These are phyloP conservation scores for Aspergillus hortae DNA, from an alignment of 2,329 filamentous ascomycete species.

Conservation along the genomic window DNA sequence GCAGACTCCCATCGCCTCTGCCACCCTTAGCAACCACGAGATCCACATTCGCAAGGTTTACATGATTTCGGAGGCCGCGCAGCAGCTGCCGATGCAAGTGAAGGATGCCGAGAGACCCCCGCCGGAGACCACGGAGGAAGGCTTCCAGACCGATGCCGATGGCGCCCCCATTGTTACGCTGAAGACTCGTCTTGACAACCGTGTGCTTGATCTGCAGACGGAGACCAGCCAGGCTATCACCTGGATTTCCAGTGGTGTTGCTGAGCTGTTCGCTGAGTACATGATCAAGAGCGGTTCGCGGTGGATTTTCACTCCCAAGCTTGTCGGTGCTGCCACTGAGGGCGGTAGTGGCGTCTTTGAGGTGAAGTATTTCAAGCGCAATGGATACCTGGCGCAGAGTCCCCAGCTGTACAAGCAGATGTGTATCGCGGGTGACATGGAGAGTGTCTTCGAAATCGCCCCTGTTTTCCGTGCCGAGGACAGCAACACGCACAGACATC, in stretches of 20 bases:
- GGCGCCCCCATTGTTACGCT: conserved; percentile 70
- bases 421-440: conserved; percentile 62
- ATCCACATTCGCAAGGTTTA: conserved; percentile 85
- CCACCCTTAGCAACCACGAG: conserved; percentile 74
- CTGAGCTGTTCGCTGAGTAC: conserved; percentile 73
- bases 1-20: conserved; percentile 82
- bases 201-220: conserved; percentile 85
- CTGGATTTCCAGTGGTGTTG: conserved; percentile 62
- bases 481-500: conserved; percentile 63
- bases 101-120: conserved; percentile 51
- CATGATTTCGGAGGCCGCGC: conserved; percentile 63
- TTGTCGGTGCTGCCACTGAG: conserved; percentile 87
- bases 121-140: conserved; percentile 44
- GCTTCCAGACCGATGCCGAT: conserved; percentile 48
- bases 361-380: conserved; percentile 82
- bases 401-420: conserved; percentile 68
- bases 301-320: conserved; percentile 82
- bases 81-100: conserved; percentile 58
- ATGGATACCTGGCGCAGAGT: conserved; percentile 66
- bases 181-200: conserved; percentile 83
- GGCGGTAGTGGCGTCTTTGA: conserved; percentile 90
- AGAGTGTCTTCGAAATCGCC: conserved; percentile 62
- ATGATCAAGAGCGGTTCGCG: conserved; percentile 71
- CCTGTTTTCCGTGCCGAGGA: conserved; percentile 67
- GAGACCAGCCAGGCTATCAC: conserved; percentile 90